These are phyloP conservation scores for Ophiocordyceps camponoti-saundersi DNA, from an alignment of 2,329 filamentous ascomycete species.

Conservation along the genomic window DNA sequence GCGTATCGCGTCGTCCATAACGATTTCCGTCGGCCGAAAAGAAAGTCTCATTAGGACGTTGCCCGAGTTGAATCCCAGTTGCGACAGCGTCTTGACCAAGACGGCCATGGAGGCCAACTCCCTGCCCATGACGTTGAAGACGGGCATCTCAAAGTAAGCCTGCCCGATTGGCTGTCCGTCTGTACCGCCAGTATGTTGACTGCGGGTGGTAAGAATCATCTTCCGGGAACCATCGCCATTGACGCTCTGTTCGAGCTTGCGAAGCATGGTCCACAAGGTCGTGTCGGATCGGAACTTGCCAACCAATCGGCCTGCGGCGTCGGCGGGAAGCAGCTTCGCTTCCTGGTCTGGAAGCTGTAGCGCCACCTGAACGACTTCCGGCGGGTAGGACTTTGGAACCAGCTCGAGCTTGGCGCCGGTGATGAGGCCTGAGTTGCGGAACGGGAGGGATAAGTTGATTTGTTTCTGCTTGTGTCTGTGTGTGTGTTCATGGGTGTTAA, in stretches of 20 bases:
- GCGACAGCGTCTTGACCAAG: conserved; percentile 74
- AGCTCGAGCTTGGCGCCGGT: conserved; percentile 87
- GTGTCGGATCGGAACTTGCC: conserved; percentile 82
- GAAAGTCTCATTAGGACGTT: conserved; percentile 62
- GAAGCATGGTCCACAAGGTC: conserved; percentile 74
- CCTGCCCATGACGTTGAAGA: conserved; percentile 67
- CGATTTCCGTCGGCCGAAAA: conserved; percentile 60
- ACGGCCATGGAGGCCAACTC: conserved; percentile 63
- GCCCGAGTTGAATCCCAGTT: conserved; percentile 75
- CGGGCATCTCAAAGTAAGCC: conserved; percentile 75
- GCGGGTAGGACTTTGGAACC: conserved; percentile 69
- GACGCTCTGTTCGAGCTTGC: conserved; percentile 66
- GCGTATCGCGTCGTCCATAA: conserved; percentile 69
- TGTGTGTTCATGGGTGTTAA: background rate
- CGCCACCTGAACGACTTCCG: conserved; percentile 75
- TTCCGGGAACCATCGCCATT: conserved; percentile 41
- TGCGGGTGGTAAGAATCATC: conserved; percentile 73
- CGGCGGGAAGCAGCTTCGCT: conserved; percentile 40
- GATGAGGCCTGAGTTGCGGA: conserved; percentile 65
- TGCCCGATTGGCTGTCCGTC: conserved; percentile 41
- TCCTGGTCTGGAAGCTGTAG: conserved; percentile 67
- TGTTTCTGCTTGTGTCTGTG: conserved; percentile 64
- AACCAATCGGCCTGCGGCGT: conserved; percentile 39
- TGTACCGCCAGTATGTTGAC: conserved; percentile 39
- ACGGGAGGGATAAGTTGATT: conserved; percentile 70